Evolutionary conservation across 202 grass and related monocot genomes (phyloP), one percentile per base, ranked within the genome.

Genomic region (Schoenoplectus tabernaemontani): DNA sequence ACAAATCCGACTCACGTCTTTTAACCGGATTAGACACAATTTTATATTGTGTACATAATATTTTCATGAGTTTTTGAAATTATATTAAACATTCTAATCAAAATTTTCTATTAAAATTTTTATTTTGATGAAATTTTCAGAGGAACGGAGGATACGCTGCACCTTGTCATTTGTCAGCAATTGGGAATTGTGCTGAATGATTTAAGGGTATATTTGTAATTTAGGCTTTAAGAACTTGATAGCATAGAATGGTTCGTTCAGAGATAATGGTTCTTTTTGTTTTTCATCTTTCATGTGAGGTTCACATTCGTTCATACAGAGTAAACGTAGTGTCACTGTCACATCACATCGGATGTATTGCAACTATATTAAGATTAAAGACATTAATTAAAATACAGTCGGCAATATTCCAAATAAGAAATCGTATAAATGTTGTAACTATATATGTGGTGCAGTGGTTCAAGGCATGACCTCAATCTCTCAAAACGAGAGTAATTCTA

Each of bases 151-250:
- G 5, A 13, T 9, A 24, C 5, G 11, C 22, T 50, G 24, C 7
- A 50, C 42, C 42, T 48, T 72, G 43, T 48, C 47, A 72, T 13
- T 50, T 47, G 1, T 71, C 10, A 33, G 44, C 50, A 42, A 23
- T 41, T 5, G 59, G 38, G 8, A 46, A 22, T 32, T 64, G 23
- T 79, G 77, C 34, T 28, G 41, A 80, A 80, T 80, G 11, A 65
- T 80, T 80, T 80, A 20, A 36, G 78, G 78, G 42, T 64, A 22
- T 33, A 11, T 65, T 6, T 32, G 78, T 47, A 48, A 80, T 80
- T 60, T 43, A 15, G 13, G 20, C 1, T 73, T 50, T 4, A 4
- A 28, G 30, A 69, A 23, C 3, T 68, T 26, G 19, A 2, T 13
- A 38, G 33, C 15, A 8, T 38, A 0, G 5, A 69, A 44, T 69